phyloP scores from a whole-genome alignment of 1,284 basidiomycete species.

The Vanrija sp. region DNA sequence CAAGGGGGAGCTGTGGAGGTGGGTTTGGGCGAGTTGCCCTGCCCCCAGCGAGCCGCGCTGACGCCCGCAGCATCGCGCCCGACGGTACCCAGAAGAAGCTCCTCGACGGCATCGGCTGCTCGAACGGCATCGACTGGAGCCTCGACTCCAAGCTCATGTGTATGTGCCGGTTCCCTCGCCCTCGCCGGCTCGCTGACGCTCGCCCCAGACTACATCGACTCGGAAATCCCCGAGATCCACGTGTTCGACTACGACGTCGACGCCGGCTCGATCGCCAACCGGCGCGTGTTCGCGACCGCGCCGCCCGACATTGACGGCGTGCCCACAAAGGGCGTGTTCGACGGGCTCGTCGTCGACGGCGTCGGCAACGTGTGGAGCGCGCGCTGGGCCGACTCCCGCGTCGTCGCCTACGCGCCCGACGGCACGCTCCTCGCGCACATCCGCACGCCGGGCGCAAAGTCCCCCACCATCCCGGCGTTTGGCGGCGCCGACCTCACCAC shows the following conservation, averaged over 20 bases:
- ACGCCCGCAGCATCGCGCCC: slow-evolving; percentile 22
- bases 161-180: slow-evolving; percentile 14
- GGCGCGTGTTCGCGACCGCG: slow-evolving; percentile 22
- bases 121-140: slow-evolving; percentile 47
- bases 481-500: slow-evolving; percentile 38
- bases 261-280: slow-evolving; percentile 27
- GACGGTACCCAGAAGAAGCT: slow-evolving; percentile 27
- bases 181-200: background rate
- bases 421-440: slow-evolving; percentile 36
- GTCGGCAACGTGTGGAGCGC: slow-evolving; percentile 46
- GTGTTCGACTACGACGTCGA: slow-evolving; percentile 38
- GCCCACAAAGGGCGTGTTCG: slow-evolving; percentile 32
- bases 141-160: slow-evolving; percentile 43
- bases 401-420: slow-evolving; percentile 37
- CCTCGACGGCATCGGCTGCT: slow-evolving; percentile 31
- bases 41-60: background rate
- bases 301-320: slow-evolving; percentile 16
- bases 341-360: slow-evolving; percentile 45
- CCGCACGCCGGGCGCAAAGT: slow-evolving; percentile 21
- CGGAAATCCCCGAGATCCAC: slow-evolving; percentile 25
- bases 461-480: slow-evolving; percentile 44
- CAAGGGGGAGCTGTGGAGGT: slow-evolving; percentile 37
- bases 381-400: slow-evolving; percentile 40
- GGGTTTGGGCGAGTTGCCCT: slow-evolving; percentile 6
- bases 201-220: slow-evolving; percentile 45